phyloP scores from a whole-genome alignment of 2,329 filamentous ascomycete species.

The Cytospora paraplurivora region DNA sequence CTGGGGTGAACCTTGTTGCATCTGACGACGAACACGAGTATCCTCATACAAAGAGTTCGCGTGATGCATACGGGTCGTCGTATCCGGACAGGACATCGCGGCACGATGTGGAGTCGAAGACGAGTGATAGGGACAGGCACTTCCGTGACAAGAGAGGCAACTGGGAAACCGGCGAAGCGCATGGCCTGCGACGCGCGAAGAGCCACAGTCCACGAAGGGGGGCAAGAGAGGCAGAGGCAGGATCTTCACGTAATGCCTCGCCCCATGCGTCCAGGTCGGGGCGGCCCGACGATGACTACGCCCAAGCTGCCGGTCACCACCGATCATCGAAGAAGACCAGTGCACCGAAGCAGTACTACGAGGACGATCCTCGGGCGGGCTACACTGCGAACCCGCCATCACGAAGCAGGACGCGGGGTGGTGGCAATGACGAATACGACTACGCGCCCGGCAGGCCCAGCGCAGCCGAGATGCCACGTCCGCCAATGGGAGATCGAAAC shows the following conservation, averaged over 20 bases:
- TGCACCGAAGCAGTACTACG: constrained; percentile 18
- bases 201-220: constrained; percentile 25
- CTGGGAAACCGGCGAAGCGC: constrained; percentile 23
- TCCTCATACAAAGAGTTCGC: neutral
- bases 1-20: constrained; percentile 19
- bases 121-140: constrained; percentile 9
- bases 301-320: neutral
- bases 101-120: constrained; percentile 23
- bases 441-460: constrained; percentile 3
- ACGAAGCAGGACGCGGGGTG: neutral
- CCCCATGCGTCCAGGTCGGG: constrained; percentile 18
- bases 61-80: constrained; percentile 9
- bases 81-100: constrained; percentile 17
- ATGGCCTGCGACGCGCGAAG: constrained; percentile 22
- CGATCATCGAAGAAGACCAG: constrained; percentile 8
- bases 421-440: neutral
- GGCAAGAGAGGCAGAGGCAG: constrained; percentile 18
- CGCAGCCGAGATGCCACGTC: constrained; percentile 6
- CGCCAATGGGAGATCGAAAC: constrained; percentile 21
- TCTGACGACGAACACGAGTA: constrained; percentile 20
- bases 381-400: constrained; percentile 13
- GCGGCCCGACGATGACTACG: constrained; percentile 18
- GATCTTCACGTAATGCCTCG: neutral
- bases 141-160: constrained; percentile 24
- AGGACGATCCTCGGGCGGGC: constrained; percentile 9